A percentile compares a stretch with the other conserved stretches of the same genome.
Evolutionary conservation across 1,284 basidiomycete genomes (phyloP).

Genomic region (Agroathelia rolfsii): DNA sequence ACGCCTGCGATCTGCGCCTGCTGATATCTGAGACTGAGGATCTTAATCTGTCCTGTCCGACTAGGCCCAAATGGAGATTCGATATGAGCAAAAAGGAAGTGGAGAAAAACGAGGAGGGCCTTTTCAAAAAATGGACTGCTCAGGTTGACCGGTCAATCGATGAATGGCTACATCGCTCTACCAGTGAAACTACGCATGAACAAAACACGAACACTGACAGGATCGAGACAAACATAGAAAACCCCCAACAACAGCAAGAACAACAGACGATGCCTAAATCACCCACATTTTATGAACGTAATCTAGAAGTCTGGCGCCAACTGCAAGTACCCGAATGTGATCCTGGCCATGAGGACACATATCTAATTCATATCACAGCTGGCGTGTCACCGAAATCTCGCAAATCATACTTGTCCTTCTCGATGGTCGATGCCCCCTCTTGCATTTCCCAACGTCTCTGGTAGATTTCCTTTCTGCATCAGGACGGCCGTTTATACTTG

Average conservation of each 20-base stretch:
- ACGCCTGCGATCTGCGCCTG: slow-evolving; percentile 32
- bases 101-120: slow-evolving; percentile 76
- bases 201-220: slow-evolving; percentile 12
- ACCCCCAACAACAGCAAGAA: slow-evolving; percentile 12
- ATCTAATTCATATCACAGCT: slow-evolving; percentile 34
- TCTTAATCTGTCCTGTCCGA: slow-evolving; percentile 41
- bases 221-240: slow-evolving; percentile 13
- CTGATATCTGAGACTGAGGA: slow-evolving; percentile 20
- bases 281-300: slow-evolving; percentile 78
- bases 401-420: slow-evolving; percentile 79
- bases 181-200: slow-evolving; percentile 7
- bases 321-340: slow-evolving; percentile 41
- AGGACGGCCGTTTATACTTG: slow-evolving; percentile 53
- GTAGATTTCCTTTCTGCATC: slow-evolving; percentile 34
- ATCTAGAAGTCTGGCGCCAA: slow-evolving; percentile 88
- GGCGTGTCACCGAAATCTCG: slow-evolving; percentile 82
- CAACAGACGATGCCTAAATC: slow-evolving; percentile 41
- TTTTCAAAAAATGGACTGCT: slow-evolving; percentile 68
- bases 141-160: slow-evolving; percentile 48
- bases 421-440: slow-evolving; percentile 76
- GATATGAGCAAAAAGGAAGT: slow-evolving; percentile 80
- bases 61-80: slow-evolving; percentile 74
- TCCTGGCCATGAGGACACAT: slow-evolving; percentile 5
- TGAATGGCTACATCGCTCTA: slow-evolving; percentile 36
- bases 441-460: slow-evolving; percentile 58